Evolutionary conservation across 306 rosid genomes (phyloP), one percentile per base, ranked within the genome.

Genomic region (Cicer bijugum): DNA sequence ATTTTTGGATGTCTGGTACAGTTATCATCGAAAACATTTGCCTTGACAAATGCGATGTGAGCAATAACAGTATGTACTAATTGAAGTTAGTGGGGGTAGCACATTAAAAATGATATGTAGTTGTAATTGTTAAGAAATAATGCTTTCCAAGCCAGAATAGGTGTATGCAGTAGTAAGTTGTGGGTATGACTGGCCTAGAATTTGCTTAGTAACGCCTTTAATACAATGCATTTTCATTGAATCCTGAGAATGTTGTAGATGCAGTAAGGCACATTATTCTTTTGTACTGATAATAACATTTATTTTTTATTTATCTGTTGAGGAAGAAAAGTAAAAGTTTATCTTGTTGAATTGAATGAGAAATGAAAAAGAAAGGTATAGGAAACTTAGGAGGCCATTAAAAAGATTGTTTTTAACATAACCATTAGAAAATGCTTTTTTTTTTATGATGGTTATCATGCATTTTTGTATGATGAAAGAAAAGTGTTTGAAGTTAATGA

Each of bases 191-290:
- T 59, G 33, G 43, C 17, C 9, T 28, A 59, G 17, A 7, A 59
- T 12, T 58, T 33, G 43, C 4, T 33, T 59, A 59, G 19, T 16
- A 59, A 58, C 40, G 15, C 42, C 33, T 33, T 35, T 6, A 12
- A 28, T 58, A 6, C 65, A 59, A 33, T 33, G 65, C 40, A 59
- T 59, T 59, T 59, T 59, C 17, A 33, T 5, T 35, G 63, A 53
- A 53, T 17, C 6, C 12, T 9, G 28, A 12, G 15, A 53, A 64
- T 64, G 17, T 10, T 64, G 51, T n/a, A 40, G 37, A 42, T 43
- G 42, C 51, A 39, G n/a, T 15, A 5, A 8, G 8, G 12, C 20
- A 47, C 48, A 8, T 12, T 42, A 46, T 67, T 47, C 56, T 67
- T 67, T 23, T 45, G 56, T 44, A 66, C 19, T 20, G 17, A 9